Base-by-base conservation (phyloP, 1,139 yeast genomes). In the Candida sanyaensis region DNA sequence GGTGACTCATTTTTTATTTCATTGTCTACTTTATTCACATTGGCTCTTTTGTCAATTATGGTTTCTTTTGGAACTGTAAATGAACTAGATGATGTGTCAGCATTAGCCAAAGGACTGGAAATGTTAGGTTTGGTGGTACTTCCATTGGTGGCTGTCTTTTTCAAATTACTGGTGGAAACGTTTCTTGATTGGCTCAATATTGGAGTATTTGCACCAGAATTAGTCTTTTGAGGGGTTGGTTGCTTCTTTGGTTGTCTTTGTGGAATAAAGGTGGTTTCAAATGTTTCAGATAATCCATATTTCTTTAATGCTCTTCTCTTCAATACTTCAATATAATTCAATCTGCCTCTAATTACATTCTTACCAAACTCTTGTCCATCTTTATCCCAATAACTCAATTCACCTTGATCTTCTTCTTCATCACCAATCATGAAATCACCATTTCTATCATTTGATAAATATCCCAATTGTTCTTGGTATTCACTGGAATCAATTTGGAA, bases 371-470 rank as follows among this genome's bases (percentile, higher is more conserved):
- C 73, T 47, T 65, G 65, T n/a, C 65, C 66, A 43, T 65, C 70
- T 47, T 60, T 57, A 52, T 73, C 77, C 47, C 52, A 66, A 53
- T 63, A 73, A 13, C 57, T 53, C 46, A 73, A 67, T 51, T 77
- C 81, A 27, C 80, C 78, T 56, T 68, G 67, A 44, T 64, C 74
- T 56, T 70, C 81, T 50, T 77, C 80, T 53, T 74, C 80, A 50
- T 78, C 83, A 9, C 76, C 78, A 60, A 74, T 69, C 63, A 66
- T 70, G 53, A 71, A 71, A 53, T 79, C 82, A 49, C 78, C 81
- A 51, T 71, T 60, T 61, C 77, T 60, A n/a, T 66, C 59, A 28
- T 57, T 52, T 29, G 68, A 70, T 42, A 68, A 64, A 48, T 50
- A 68, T 5, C 73, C 73, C 48, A 59, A 63, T 24, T 64, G 60